phyloP scores from a whole-genome alignment of 2,329 filamentous ascomycete genomes.

The Botrytis hyacinthi region DNA sequence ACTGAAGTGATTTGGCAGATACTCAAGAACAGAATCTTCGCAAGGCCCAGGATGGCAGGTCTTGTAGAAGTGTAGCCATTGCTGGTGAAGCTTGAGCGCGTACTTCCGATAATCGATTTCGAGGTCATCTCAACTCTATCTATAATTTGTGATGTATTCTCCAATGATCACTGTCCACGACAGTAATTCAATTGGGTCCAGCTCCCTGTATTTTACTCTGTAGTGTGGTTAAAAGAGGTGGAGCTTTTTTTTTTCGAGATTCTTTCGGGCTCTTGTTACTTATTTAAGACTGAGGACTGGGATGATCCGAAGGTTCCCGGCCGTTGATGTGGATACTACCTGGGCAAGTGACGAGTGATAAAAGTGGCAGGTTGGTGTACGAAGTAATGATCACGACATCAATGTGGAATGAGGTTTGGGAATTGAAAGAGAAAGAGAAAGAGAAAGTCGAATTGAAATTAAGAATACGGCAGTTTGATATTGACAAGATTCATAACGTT shows the following conservation, averaged over 20 bases:
- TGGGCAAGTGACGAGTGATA: background rate
- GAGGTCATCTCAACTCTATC: constrained; percentile 28
- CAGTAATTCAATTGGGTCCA: constrained; percentile 18
- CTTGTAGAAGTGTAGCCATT: constrained; percentile 45
- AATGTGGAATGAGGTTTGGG: background rate
- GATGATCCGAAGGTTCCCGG: background rate
- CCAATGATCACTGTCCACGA: constrained; percentile 18
- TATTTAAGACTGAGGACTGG: background rate
- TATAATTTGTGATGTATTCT: constrained; percentile 3
- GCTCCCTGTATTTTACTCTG: constrained; percentile 8
- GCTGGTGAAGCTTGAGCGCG: constrained; percentile 21
- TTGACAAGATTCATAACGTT: background rate
- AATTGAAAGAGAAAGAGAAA: background rate
- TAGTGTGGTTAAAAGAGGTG: background rate
- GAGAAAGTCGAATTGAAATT: background rate
- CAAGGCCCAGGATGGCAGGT: constrained; percentile 51
- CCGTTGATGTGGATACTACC: background rate
- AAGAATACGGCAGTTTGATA: background rate
- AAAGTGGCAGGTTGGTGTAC: background rate
- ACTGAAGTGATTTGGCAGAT: constrained; percentile 43
- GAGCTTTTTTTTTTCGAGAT: background rate
- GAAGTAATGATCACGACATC: background rate
- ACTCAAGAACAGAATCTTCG: constrained; percentile 50
- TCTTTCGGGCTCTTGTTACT: background rate
- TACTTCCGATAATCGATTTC: constrained; percentile 25